A percentile compares a stretch with the other conserved stretches of the same genome.
These are phyloP conservation scores for Phellopilus nigrolimitatus DNA, from an alignment of 1,284 basidiomycete genomes.

Conservation along the genomic window DNA sequence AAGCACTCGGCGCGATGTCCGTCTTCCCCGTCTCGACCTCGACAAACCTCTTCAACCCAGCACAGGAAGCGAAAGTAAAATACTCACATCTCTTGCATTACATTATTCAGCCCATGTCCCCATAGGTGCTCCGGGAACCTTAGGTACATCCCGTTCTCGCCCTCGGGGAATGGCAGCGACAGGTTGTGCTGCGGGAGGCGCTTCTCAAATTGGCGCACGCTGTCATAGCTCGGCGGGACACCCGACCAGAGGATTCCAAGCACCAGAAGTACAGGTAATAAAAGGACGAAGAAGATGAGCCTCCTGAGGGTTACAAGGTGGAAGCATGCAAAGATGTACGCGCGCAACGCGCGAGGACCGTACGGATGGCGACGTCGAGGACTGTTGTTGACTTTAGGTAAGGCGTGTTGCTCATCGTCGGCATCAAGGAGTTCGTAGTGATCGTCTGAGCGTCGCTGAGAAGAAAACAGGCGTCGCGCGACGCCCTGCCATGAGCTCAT, in stretches of 20 bases:
- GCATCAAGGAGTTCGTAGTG: constrained; percentile 12
- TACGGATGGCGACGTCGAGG: neutral
- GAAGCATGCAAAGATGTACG: constrained; percentile 11
- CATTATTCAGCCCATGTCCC: constrained; percentile 26
- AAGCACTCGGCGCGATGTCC: no score
- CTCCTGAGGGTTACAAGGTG: constrained; percentile 28
- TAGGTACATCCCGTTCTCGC: constrained; percentile 20
- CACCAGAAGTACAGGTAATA: constrained; percentile 27
- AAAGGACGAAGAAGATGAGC: constrained; percentile 25
- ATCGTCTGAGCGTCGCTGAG: neutral
- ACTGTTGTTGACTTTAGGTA: constrained; percentile 1
- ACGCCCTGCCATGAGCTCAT: constrained; percentile 18
- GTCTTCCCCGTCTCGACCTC: no score
- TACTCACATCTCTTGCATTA: constrained; percentile 39
- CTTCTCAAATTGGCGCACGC: constrained; percentile 28
- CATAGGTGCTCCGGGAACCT: constrained; percentile 19
- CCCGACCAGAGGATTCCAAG: constrained; percentile 35
- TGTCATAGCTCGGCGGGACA: constrained; percentile 36
- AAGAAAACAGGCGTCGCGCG: constrained; percentile 12
- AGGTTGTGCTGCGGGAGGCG: constrained; percentile 22
- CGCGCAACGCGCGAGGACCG: constrained; percentile 13
- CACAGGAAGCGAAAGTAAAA: no score
- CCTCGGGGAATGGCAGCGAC: constrained; percentile 22
- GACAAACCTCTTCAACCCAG: no score
- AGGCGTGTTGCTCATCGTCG: constrained; percentile 10